These are phyloP conservation scores for Lasiodiplodia theobromae DNA, from an alignment of 2,329 filamentous ascomycete genomes.

Conservation along the genomic window DNA sequence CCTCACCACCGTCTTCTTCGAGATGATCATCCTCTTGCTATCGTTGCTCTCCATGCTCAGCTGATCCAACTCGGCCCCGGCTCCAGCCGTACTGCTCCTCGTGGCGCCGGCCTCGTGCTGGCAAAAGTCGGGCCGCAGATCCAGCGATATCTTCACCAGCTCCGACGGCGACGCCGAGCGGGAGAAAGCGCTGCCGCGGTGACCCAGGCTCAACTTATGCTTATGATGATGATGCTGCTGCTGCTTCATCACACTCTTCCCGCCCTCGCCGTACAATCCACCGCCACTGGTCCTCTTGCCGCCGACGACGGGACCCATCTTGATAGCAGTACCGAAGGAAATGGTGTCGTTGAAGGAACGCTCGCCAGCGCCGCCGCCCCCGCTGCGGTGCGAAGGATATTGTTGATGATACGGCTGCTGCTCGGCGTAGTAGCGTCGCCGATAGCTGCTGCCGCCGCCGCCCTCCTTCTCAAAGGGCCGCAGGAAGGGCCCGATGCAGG, in stretches of 20 bases:
- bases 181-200: background rate
- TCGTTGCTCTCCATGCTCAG: conserved; percentile 33
- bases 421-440: conserved; percentile 30
- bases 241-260: background rate
- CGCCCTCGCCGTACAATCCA: too few species aligned
- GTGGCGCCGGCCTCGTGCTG: conserved; percentile 35
- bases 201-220: conserved; percentile 7
- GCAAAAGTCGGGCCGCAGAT: conserved; percentile 38
- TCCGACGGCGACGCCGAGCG: background rate
- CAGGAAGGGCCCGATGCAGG: conserved; percentile 42
- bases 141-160: background rate
- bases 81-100: conserved; percentile 24
- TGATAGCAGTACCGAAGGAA: conserved; percentile 9
- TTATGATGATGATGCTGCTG: conserved; percentile 26
- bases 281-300: background rate
- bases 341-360: conserved; percentile 17
- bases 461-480: conserved; percentile 41
- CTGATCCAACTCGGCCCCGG: conserved; percentile 33
- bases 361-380: background rate
- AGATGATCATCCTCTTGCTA: conserved; percentile 38
- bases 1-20: conserved; percentile 42
- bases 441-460: conserved; percentile 9
- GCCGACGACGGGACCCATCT: background rate
- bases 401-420: conserved; percentile 25
- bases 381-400: conserved; percentile 14